Evolutionary conservation across 2,329 filamentous ascomycete species (phyloP), one percentile per base, ranked within the genome.

Genomic region (Lizonia empirigonia): DNA sequence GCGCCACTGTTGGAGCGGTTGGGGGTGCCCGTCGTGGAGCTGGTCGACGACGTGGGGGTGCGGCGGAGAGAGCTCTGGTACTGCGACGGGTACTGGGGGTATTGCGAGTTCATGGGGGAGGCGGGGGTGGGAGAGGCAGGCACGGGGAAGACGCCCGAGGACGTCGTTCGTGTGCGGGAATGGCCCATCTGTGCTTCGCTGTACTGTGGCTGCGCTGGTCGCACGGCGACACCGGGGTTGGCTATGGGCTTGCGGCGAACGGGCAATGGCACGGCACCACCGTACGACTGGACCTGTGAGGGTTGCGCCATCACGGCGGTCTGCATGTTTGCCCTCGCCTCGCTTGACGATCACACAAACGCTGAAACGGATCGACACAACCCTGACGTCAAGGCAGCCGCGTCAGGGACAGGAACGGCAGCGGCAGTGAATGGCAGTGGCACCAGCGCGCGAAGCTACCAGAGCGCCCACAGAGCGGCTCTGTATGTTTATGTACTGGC

Each of bases 11-110:
- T 73, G 60, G 72, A 74, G 61, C 76, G 74, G 55, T 74, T 72
- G 35, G 72, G 60, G 2, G 69, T 72, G 78, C 84, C 54, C 69
- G 75, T 77, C 63, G 82, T 85, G 15, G 82, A 86, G 40, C 86
- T 82, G 58, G 85, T 89, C n/a, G 86, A 88, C 27, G 84, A 78
- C 48, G 88, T 91, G 75, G 73, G 87, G 75, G 73, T 90, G 77
- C 71, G 86, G 70, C 80, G 70, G 44, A 69, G 69, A 30, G 63
- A 66, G 53, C 62, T 60, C 56, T 67, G 65, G 56, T 72, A 71
- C 53, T 69, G 68, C 41, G 56, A 61, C 52, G 62, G 67, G 44
- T 70, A 71, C 55, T 71, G 67, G 12, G 58, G 53, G 44, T 70
- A 71, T 51, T 71, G 67, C 52, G 66, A 62, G 49, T 59, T 65